phyloP scores from a whole-genome alignment of 139 green algal species.

The Picochlorum sp. region DNA sequence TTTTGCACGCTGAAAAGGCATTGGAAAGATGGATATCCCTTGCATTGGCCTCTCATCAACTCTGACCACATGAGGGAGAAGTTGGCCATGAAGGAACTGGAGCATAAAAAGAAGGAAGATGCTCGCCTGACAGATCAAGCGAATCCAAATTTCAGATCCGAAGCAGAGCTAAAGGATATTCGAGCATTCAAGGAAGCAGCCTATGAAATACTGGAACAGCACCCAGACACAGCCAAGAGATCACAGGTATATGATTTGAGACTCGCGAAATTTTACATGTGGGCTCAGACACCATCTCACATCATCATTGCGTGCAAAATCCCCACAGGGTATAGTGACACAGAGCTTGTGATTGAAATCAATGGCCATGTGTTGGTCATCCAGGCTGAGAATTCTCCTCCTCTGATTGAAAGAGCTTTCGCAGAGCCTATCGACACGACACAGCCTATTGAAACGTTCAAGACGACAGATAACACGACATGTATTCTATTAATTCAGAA shows the following conservation, averaged over 20 bases:
- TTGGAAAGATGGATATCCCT: conserved; percentile 55
- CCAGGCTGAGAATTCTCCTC: conserved; percentile 46
- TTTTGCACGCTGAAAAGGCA: conserved; percentile 76
- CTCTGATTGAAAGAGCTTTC: conserved; percentile 46
- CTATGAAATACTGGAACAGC: conserved; percentile 12
- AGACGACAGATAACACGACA: conserved; percentile 42
- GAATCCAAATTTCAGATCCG: conserved; percentile 40
- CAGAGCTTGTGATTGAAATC: conserved; percentile 39
- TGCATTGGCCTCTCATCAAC: conserved; percentile 77
- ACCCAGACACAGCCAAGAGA: conserved; percentile 1
- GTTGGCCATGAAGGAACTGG: conserved; percentile 61
- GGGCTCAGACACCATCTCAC: conserved; percentile 49
- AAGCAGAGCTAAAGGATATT: conserved; percentile 42
- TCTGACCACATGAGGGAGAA: conserved; percentile 48
- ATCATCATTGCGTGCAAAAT: conserved; percentile 56
- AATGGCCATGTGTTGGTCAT: conserved; percentile 24
- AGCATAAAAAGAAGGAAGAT: conserved; percentile 70
- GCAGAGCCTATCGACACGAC: conserved; percentile 22
- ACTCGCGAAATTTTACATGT: conserved; percentile 69
- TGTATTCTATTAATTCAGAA: conserved; percentile 43
- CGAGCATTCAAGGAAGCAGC: conserved; percentile 49
- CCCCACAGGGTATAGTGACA: conserved; percentile 52
- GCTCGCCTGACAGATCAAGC: conserved; percentile 26
- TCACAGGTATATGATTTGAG: conserved; percentile 30
- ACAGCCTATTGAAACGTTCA: conserved; percentile 33